Evolutionary conservation across 2,329 filamentous ascomycete species (phyloP), one percentile per base, ranked within the genome.

Genomic region (Aspergillus amoenus): DNA sequence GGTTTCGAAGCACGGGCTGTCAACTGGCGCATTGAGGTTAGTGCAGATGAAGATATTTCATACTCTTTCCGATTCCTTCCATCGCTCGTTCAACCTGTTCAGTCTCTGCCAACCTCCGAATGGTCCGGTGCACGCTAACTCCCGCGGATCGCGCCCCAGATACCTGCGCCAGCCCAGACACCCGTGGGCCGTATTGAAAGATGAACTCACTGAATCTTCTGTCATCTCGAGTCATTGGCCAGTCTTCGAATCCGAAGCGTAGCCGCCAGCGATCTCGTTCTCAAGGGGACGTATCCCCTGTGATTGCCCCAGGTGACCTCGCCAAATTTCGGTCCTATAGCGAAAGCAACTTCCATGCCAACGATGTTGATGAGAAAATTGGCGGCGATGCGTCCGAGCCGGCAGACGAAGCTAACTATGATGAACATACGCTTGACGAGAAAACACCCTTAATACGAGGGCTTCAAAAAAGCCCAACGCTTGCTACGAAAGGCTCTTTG

Each of bases 201-300:
- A 97, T 97, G 93, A 97, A 97, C 87, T 96, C 93, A 70, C 82
- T 96, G 81, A 96, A 94, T 80, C 91, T 96, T 75, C 86, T 97
- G 75, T 94, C 91, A 70, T 87, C 90, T 74, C 88, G 89, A 79
- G 90, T 93, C 73, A 84, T 87, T 71, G 83, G 84, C 70, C 81
- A 80, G 71, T 81, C 82, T 63, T 79, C 82, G 64, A 76, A 77
- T 59, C 73, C 81, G 52, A 69, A 65, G 55, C 70, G 66, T 57
- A 70, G 76, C 57, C 81, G 82, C 62, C 81, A 81, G 60, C 81
- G 83, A 66, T 81, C 82, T 61, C 76, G 76, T 61, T 84, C 82
- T 40, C 78, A 83, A 65, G 78, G 78, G 65, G 79, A 81, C 60
- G 70, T 75, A 55, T 68, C 68, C 58, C 68, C 68, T 44, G 66